Evolutionary conservation across 306 rosid species (phyloP), one percentile per base, ranked within the genome.

Genomic region (Acacia crassicarpa): DNA sequence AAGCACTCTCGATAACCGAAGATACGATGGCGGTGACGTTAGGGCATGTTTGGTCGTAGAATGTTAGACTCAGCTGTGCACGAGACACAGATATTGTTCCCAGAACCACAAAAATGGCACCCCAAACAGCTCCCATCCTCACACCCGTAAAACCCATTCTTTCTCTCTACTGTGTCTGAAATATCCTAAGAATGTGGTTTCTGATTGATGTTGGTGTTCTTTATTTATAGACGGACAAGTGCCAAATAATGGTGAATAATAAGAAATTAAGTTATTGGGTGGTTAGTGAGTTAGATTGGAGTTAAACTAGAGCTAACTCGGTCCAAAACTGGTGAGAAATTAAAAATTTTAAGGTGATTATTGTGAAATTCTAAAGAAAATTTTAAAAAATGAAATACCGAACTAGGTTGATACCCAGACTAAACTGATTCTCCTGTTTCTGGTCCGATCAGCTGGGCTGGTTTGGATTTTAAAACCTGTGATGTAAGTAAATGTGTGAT

Each of bases 1-100:
- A 41, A 77, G 86, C 82, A 0, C n/a, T 20, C 11, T n/a, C 0
- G 58, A 86, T 46, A 15, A 80, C 72, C 17, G 8, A 67, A 25
- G 48, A 15, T 0, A 86, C 80, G 46, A 67, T 83, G 40, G 1
- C 0, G 5, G 14, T 5, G 48, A 69, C 80, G 14, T 62, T 43
- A 2, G 89, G 87, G 74, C 85, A 86, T 23, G 78, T 27, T 63
- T 49, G 5, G 27, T 78, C 9, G 62, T 85, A 85, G 69, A 78
- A 85, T 10, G 85, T 74, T 11, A 82, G 19, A 22, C 59, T 58
- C 2, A 82, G 75, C 45, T 81, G 81, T 6, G 78, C 78, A 14
- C 75, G 23, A 7, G 44, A 33, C 1, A 22, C 27, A 6, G 8
- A 69, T 11, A 67, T 23, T 23, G 77, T 80, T 45, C 68, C 83